A percentile compares a stretch with the other conserved stretches of the same genome.
Conservation (phyloP, 2,329 filamentous ascomycete genomes). For the Celoporthe dispersa region DNA sequence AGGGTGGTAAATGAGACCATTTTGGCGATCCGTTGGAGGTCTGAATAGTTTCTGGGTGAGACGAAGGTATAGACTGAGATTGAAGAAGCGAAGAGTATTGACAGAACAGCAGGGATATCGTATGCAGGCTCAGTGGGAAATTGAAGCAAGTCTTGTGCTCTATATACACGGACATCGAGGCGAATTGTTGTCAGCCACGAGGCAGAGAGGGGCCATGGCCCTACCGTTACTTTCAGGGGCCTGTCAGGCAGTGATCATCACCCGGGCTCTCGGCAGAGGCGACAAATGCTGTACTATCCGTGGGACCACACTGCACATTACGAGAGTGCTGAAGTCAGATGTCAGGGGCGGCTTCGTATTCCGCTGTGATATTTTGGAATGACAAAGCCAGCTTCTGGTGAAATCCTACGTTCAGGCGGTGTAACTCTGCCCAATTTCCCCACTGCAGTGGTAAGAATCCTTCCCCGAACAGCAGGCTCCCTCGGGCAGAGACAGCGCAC, state of each 20-base stretch:
- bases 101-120: background rate
- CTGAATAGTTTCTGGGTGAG: background rate
- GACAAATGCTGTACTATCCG: background rate
- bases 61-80: background rate
- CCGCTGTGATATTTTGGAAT: background rate
- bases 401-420: background rate
- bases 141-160: background rate
- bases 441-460: background rate
- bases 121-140: background rate
- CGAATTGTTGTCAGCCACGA: background rate
- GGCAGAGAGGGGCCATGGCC: background rate
- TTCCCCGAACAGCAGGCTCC: background rate
- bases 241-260: background rate
- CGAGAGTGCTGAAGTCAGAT: background rate
- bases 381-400: background rate
- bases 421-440: background rate
- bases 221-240: background rate
- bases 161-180: background rate
- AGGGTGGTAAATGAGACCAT: constrained; percentile 30
- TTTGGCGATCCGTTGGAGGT: constrained; percentile 8
- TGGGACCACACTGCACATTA: background rate
- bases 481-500: background rate
- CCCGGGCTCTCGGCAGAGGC: background rate
- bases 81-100: background rate
- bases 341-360: background rate